Conservation (phyloP, 1,139 yeast genomes). For the Tardiomyces depauwii region DNA sequence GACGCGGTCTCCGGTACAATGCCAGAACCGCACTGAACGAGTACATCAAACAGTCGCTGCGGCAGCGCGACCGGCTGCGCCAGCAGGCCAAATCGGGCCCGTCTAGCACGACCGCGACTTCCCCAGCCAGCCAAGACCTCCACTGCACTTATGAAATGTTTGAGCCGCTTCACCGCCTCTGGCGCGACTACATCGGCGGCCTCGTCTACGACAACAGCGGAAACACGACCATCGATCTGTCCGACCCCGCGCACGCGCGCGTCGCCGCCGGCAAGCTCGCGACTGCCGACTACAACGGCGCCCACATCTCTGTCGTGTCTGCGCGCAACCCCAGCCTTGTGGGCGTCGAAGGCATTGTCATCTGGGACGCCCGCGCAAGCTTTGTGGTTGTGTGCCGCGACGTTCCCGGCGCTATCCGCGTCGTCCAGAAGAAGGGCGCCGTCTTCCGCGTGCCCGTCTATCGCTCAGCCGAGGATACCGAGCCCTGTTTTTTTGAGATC, state of each 20-base stretch:
- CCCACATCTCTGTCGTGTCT: constrained; percentile 47
- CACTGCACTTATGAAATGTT: constrained; percentile 37
- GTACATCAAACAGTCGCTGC: constrained; percentile 31
- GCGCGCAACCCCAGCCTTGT: constrained; percentile 47
- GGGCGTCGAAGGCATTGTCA: constrained; percentile 66
- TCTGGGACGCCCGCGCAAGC: constrained; percentile 77
- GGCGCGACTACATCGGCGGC: constrained; percentile 52
- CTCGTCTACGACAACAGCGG: constrained; percentile 27
- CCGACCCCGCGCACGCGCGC: neutral
- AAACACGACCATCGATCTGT: neutral
- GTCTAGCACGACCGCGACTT: no score
- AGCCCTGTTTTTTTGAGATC: constrained; percentile 44
- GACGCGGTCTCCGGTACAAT: constrained; percentile 4
- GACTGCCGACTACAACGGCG: constrained; percentile 79
- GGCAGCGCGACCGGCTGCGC: constrained; percentile 1
- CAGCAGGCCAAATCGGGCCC: no score
- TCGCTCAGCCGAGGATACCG: constrained; percentile 16
- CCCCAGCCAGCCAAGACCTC: neutral
- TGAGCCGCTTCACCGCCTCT: constrained; percentile 39
- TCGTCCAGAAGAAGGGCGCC: constrained; percentile 38
- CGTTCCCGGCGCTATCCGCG: constrained; percentile 27
- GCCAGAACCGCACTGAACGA: constrained; percentile 38
- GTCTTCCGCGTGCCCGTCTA: constrained; percentile 35
- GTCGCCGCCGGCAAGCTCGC: constrained; percentile 38
- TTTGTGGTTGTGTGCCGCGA: constrained; percentile 55